phyloP scores from a whole-genome alignment of 208 protist species.

The Balamuthia mandrillaris region DNA sequence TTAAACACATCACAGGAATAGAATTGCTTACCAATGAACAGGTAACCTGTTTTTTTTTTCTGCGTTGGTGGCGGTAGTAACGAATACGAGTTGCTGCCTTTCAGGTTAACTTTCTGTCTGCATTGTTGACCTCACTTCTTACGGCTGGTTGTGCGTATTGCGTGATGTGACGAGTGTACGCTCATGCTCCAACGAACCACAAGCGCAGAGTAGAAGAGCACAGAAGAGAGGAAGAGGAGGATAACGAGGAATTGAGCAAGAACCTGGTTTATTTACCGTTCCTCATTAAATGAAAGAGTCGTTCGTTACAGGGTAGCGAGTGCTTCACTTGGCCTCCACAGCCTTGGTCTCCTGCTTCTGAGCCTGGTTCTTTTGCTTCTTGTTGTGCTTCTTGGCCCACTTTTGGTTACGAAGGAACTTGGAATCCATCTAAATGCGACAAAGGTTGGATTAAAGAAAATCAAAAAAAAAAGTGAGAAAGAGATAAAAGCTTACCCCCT shows the following conservation, averaged over 20 bases:
- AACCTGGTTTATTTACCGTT: too few species aligned
- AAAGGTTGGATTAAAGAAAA: neutral
- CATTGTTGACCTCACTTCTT: neutral
- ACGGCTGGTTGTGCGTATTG: neutral
- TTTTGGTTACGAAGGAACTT: constrained; percentile 65
- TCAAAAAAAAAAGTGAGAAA: neutral
- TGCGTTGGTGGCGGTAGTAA: neutral
- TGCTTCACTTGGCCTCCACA: too few species aligned
- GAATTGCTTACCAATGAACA: constrained; percentile 51
- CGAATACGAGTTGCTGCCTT: neutral
- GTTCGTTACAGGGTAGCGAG: too few species aligned
- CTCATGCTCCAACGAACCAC: too few species aligned
- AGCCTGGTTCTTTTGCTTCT: constrained; percentile 15
- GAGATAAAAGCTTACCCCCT: constrained; percentile 51
- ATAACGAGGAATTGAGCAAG: too few species aligned
- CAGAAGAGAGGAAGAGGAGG: too few species aligned
- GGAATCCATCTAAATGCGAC: constrained; percentile 49
- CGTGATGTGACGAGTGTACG: too few species aligned
- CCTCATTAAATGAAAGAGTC: too few species aligned
- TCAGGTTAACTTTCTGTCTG: constrained; percentile 25
- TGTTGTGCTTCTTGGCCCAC: constrained; percentile 50
- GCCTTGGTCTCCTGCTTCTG: constrained; percentile 28
- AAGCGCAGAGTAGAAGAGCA: too few species aligned
- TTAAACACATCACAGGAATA: constrained; percentile 24
- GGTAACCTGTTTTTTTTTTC: constrained; percentile 11